Conservation (phyloP, 768 basidiomycete species). For the Boletus subcaerulescens region DNA sequence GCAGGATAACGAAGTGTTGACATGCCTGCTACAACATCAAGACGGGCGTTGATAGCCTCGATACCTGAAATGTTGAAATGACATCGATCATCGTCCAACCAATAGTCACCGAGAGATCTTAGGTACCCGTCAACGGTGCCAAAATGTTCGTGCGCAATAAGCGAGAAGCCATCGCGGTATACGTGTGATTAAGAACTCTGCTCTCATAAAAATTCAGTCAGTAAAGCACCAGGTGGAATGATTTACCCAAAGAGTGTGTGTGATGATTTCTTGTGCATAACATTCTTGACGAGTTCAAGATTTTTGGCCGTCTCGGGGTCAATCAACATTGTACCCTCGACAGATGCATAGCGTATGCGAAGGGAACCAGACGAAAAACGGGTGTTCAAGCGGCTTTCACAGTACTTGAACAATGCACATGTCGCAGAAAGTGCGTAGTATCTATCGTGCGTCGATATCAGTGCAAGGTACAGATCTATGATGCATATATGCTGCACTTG, state of each 20-base stretch:
- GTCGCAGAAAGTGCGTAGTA: conserved; percentile 87
- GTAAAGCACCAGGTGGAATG: neutral
- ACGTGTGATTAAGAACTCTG: conserved; percentile 76
- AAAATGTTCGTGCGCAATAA: conserved; percentile 78
- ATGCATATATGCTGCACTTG: conserved; percentile 57
- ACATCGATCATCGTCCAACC: neutral
- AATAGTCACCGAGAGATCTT: neutral
- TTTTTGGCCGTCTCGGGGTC: conserved; percentile 87
- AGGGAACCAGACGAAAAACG: conserved; percentile 70
- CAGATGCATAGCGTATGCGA: conserved; percentile 70
- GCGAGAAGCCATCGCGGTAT: conserved; percentile 86
- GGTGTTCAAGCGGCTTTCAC: conserved; percentile 65
- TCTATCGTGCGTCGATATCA: conserved; percentile 38
- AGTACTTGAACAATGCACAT: conserved; percentile 84
- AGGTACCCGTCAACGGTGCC: conserved; percentile 71
- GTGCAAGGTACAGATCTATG: neutral
- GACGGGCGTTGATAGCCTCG: conserved; percentile 68
- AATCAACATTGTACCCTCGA: conserved; percentile 93
- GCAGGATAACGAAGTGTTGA: neutral
- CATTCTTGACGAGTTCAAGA: conserved; percentile 84
- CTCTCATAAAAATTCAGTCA: neutral
- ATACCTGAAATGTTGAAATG: conserved; percentile 18
- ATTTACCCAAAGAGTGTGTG: conserved; percentile 79
- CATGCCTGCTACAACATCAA: conserved; percentile 83
- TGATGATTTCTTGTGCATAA: conserved; percentile 57